Conservation (phyloP, 257 asterid genomes). For the Linaria vulgaris region DNA sequence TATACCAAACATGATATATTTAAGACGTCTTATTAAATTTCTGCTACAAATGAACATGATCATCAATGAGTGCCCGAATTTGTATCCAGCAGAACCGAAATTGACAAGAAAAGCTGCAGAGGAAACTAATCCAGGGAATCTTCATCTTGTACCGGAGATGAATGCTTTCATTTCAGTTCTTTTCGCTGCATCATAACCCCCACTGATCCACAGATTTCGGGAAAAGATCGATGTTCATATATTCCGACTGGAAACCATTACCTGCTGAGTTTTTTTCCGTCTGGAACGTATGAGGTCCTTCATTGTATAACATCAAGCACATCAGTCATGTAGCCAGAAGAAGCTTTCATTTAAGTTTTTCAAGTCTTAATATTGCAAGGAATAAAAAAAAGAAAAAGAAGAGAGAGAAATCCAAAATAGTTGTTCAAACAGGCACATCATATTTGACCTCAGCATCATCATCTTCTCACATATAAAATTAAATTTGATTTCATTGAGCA, state of each 20-base stretch:
- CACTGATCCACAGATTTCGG: constrained; percentile 14
- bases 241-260: background rate
- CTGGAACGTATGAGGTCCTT: no score
- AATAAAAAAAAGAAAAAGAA: no score
- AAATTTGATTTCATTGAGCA: no score
- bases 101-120: constrained; percentile 35
- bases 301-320: no score
- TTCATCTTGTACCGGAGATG: background rate
- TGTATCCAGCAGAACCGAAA: constrained; percentile 50
- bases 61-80: constrained; percentile 53
- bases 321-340: no score
- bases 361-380: no score
- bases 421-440: no score
- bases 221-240: constrained; percentile 16
- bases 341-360: no score
- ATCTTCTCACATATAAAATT: no score
- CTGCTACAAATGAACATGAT: constrained; percentile 54
- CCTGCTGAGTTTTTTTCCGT: constrained; percentile 1
- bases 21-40: background rate
- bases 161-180: background rate
- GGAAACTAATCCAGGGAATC: constrained; percentile 7
- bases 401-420: no score
- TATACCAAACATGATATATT: no score
- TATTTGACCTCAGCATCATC: no score
- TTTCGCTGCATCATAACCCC: background rate